Evolutionary conservation across 345 rosid species (phyloP).

Genomic region (Citrus maxima): DNA sequence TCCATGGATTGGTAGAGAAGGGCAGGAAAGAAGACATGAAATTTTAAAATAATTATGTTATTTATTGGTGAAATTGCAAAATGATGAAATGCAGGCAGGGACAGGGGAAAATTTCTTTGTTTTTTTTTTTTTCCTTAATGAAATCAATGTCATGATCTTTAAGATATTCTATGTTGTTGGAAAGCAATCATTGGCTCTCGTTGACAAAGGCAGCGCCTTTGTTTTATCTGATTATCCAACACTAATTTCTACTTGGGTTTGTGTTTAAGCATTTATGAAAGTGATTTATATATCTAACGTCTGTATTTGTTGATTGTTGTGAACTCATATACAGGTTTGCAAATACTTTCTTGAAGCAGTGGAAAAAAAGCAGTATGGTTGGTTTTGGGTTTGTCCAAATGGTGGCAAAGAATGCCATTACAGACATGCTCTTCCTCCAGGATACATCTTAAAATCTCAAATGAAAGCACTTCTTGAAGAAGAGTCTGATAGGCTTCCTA

Average conservation of each 20-base stretch:
- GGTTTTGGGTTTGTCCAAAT: slow-evolving; percentile 96
- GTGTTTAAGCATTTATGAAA: neutral
- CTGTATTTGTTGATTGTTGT: slow-evolving; percentile 9
- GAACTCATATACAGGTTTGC: slow-evolving; percentile 60
- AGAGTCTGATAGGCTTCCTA: slow-evolving; percentile 67
- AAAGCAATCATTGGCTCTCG: neutral
- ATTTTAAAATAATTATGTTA: neutral
- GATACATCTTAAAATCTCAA: slow-evolving; percentile 86
- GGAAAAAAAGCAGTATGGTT: slow-evolving; percentile 95
- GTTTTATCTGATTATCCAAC: neutral
- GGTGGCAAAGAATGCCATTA: slow-evolving; percentile 87
- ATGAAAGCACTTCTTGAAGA: slow-evolving; percentile 96
- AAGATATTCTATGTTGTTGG: neutral
- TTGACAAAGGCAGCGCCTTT: neutral
- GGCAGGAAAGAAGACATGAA: neutral
- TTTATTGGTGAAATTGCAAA: neutral
- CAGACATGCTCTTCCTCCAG: slow-evolving; percentile 98
- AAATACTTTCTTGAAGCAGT: slow-evolving; percentile 92
- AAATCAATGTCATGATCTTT: neutral
- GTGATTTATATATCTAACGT: neutral
- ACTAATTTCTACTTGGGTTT: neutral
- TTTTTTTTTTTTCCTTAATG: neutral
- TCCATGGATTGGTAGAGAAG: neutral
- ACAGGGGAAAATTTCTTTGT: neutral
- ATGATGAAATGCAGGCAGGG: neutral